Conservation (phyloP, 2,329 filamentous ascomycete species). For the Colletotrichum cuscutae region DNA sequence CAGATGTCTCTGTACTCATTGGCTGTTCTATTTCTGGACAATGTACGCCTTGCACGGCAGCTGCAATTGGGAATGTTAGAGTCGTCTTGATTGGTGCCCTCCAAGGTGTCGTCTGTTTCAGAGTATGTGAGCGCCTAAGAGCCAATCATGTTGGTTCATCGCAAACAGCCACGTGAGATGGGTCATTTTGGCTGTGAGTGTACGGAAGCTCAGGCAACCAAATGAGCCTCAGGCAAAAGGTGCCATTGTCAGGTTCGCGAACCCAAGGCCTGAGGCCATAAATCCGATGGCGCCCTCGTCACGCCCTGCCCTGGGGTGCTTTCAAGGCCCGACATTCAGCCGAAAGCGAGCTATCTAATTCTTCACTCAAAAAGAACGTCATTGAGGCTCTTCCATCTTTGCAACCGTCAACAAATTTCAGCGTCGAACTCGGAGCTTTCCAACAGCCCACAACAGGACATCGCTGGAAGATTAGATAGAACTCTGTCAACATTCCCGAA, state of each 20-base stretch:
- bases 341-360: constrained; percentile 5
- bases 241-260: neutral
- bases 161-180: neutral
- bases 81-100: constrained; percentile 30
- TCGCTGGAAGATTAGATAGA: neutral
- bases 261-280: neutral
- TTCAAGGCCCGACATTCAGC: constrained; percentile 18
- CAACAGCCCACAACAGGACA: constrained; percentile 4
- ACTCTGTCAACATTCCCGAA: neutral
- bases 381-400: neutral
- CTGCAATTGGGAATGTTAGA: constrained; percentile 6
- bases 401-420: neutral
- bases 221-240: constrained; percentile 5
- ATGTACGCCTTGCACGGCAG: neutral
- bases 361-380: constrained; percentile 25
- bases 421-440: constrained; percentile 10
- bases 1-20: constrained; percentile 8
- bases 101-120: constrained; percentile 46
- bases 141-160: constrained; percentile 39
- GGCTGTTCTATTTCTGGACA: constrained; percentile 33
- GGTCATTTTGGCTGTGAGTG: neutral
- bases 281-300: no score
- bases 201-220: no score
- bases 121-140: constrained; percentile 45
- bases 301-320: constrained; percentile 27